Base-by-base conservation (phyloP, 2,329 filamentous ascomycete genomes). In the Domatiomyces catenatus region DNA sequence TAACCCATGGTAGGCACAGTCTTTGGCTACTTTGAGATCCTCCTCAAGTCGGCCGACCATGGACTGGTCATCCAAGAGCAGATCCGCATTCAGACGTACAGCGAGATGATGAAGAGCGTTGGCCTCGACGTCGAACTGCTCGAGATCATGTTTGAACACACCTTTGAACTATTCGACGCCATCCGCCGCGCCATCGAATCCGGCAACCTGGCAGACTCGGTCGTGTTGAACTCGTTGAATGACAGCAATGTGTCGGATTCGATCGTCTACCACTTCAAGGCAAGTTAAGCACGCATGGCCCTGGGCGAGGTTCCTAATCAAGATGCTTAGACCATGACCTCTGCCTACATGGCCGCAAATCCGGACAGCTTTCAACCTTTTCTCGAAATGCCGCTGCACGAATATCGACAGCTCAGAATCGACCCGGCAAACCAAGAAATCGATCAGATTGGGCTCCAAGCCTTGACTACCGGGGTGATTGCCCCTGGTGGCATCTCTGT, bases 1-100 rank as follows among this genome's bases (percentile, higher is more conserved):
- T 32, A 17, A 51, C 54, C 61, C 70, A 52, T 71, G 47, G 36
- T 65, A 96, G 92, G 90, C 48, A 84, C 94, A 63, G 88, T 83
- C 20, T 98, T 94, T 67, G 82, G 81, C 57, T 96, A 95, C 67
- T 94, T 93, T 63, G 92, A 98, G 68, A 83, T 80, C 45, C 75
- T 96, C 50, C 73, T 90, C 60, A 77, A 79, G 56, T 70, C 76
- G 46, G 80, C 79, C 59, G 80, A 87, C 63, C 70, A 71, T 51
- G 70, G 71, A 55, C 78, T 80, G 58, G 72, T 93, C 52, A 73
- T 81, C 36, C 75, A 75, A 57, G 90, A 96, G 67, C 71, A 80
- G 51, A 74, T 75, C 20, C 82, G 90, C 36, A 74, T 96, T 49
- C 78, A 75, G 54, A 81, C 77, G 24, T 72, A 94, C 58, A 83